Evolutionary conservation across 1,284 basidiomycete species (phyloP).

Genomic region (Wallemia ichthyophaga): DNA sequence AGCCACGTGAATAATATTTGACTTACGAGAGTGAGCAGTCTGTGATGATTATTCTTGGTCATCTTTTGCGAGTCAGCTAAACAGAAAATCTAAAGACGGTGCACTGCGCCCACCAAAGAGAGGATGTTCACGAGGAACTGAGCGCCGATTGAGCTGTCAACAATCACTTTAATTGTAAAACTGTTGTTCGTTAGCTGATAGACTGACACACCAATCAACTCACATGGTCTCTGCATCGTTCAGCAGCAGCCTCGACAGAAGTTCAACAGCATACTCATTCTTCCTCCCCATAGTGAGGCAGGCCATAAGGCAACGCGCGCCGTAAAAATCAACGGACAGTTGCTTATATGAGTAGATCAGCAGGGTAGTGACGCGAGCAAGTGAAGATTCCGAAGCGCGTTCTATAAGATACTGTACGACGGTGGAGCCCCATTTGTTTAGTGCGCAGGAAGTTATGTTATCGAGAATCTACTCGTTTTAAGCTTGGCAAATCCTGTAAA

Average conservation of each 20-base stretch:
- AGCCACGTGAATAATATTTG: neutral
- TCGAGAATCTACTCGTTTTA: neutral
- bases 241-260: neutral
- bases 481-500: neutral
- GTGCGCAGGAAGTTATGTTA: neutral
- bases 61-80: neutral
- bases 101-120: neutral
- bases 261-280: neutral
- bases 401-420: neutral
- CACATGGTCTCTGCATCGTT: neutral
- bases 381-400: neutral
- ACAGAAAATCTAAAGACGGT: neutral
- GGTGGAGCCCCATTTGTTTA: neutral
- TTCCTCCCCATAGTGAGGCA: neutral
- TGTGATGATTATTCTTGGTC: neutral
- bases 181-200: neutral
- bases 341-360: neutral
- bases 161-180: neutral
- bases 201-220: neutral
- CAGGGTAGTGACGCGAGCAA: neutral
- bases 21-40: neutral
- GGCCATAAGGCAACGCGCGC: neutral
- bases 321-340: neutral
- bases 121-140: neutral
- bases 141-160: neutral